phyloP scores from a whole-genome alignment of 2,329 filamentous ascomycete species.

The Claviceps africana region DNA sequence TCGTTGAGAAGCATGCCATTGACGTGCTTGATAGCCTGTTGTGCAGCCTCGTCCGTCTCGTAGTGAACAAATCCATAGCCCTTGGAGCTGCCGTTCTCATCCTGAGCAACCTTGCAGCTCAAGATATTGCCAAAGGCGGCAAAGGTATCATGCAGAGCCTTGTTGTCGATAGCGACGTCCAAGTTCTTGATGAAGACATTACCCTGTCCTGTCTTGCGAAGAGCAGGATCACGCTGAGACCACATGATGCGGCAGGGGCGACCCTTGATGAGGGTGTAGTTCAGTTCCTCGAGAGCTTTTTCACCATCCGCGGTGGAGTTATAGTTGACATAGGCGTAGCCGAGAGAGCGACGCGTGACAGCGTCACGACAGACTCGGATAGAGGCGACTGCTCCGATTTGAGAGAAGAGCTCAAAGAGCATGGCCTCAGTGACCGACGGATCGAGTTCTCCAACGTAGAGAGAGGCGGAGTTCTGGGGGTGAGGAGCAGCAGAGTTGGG shows the following conservation, averaged over 20 bases:
- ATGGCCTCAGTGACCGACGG: slow-evolving; percentile 97
- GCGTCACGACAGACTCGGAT: slow-evolving; percentile 99
- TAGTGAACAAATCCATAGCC: slow-evolving; percentile 99
- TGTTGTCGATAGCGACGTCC: slow-evolving; percentile 97
- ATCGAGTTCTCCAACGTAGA: slow-evolving; percentile 98
- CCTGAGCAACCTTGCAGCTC: slow-evolving; percentile 98
- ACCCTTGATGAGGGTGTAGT: slow-evolving; percentile 99
- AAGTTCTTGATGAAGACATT: slow-evolving; percentile 99
- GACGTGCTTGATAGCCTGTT: slow-evolving; percentile 96
- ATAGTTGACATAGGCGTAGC: slow-evolving; percentile 99
- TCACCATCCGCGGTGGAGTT: slow-evolving; percentile 94
- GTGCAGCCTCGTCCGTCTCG: slow-evolving; percentile 94
- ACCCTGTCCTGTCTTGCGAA: slow-evolving; percentile 97
- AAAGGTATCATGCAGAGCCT: slow-evolving; percentile 98
- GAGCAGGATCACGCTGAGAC: slow-evolving; percentile 97
- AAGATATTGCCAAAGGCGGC: slow-evolving; percentile 98
- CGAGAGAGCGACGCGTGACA: slow-evolving; percentile 93
- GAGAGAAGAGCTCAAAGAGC: slow-evolving; percentile 99
- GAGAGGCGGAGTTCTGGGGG: slow-evolving; percentile 87
- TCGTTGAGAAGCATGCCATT: slow-evolving; percentile 99
- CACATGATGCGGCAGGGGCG: slow-evolving; percentile 99
- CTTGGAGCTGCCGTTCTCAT: slow-evolving; percentile 93
- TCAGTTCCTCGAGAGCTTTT: slow-evolving; percentile 96
- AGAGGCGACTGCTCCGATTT: slow-evolving; percentile 95
- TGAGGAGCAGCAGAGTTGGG: slow-evolving; percentile 61